Conservation (phyloP, 2,329 filamentous ascomycete species). For the Byssochlamys sp. region DNA sequence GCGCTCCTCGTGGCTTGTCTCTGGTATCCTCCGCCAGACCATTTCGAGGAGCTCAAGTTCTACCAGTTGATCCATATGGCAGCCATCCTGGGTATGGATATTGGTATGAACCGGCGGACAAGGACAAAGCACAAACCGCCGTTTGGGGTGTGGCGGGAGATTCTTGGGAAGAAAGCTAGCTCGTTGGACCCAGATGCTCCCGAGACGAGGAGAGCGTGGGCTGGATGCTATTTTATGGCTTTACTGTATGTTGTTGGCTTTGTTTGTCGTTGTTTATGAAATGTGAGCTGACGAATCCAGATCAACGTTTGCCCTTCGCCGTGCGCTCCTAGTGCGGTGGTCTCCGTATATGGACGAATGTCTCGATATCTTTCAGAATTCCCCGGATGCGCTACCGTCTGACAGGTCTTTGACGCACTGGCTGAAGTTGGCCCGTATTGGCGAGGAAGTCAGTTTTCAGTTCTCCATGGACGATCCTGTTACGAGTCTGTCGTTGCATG, state of each 20-base stretch:
- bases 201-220: slow-evolving; percentile 50
- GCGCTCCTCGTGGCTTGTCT: slow-evolving; percentile 64
- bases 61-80: slow-evolving; percentile 78
- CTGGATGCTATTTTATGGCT: slow-evolving; percentile 53
- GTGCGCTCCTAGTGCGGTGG: slow-evolving; percentile 52
- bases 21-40: slow-evolving; percentile 77
- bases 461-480: slow-evolving; percentile 58
- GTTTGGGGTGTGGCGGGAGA: slow-evolving; percentile 28
- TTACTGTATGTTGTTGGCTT: slow-evolving; percentile 38
- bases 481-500: slow-evolving; percentile 45
- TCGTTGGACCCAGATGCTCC: slow-evolving; percentile 42
- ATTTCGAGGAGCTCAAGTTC: slow-evolving; percentile 79
- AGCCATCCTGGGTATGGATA: slow-evolving; percentile 71
- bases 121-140: slow-evolving; percentile 24
- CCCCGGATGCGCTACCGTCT: slow-evolving; percentile 47
- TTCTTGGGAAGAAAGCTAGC: slow-evolving; percentile 28
- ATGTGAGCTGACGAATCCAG: slow-evolving; percentile 24
- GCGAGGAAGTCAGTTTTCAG: slow-evolving; percentile 58
- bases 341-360: slow-evolving; percentile 56
- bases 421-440: slow-evolving; percentile 51
- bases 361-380: slow-evolving; percentile 47
- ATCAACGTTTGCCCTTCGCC: slow-evolving; percentile 49
- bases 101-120: slow-evolving; percentile 59
- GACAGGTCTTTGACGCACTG: slow-evolving; percentile 50
- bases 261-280: neutral